Evolutionary conservation across 805 yeast species (phyloP), one percentile per base, ranked within the genome.

Genomic region (Yarrowia sp.): DNA sequence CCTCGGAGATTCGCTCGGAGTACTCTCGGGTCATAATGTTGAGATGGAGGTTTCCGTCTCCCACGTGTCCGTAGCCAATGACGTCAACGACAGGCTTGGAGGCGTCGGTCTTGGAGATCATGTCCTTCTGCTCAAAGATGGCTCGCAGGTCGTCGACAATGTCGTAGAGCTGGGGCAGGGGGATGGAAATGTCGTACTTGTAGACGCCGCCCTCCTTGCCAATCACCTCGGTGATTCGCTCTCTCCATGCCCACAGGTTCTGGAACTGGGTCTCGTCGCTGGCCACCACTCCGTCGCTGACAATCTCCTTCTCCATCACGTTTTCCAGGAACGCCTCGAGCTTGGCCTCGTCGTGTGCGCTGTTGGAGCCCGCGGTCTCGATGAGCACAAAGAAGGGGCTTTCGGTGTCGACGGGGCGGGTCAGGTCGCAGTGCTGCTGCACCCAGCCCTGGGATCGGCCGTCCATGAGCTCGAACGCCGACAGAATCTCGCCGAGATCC

Each of bases 51-150:
- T 95, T 95, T 66, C 99, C 98, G 76, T 95, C 99, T 68, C 99
- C 99, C 74, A 95, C 85, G 75, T 95, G 99, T n/a, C 99, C 99
- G 74, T 94, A 95, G 0, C 99, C 99, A 71, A 94, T 87, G 12
- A 96, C 96, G 70, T 86, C 89, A 66, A 91, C 88, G 2, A 91
- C 98, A 2, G 98, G 97, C 38, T 61, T 61, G 76, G 83, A 84
- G 9, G 70, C 74, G 49, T 85, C 89, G 40, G 87, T 85, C 56
- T 83, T 86, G 66, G 89, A 91, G 24, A 87, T 79, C 67, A 94
- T 79, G 1, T 84, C 87, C 38, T 84, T 82, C 40, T 82, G 86
- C 1, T 69, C 74, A 70, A 95, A 81, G 73, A 84, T 84, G 53
- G 78, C 86, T 72, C 88, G 85, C n/a, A 88, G 87, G 8, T 89